Evolutionary conservation across 2,329 filamentous ascomycete species (phyloP).

Genomic region (Coniosporium tulheliwenetii): DNA sequence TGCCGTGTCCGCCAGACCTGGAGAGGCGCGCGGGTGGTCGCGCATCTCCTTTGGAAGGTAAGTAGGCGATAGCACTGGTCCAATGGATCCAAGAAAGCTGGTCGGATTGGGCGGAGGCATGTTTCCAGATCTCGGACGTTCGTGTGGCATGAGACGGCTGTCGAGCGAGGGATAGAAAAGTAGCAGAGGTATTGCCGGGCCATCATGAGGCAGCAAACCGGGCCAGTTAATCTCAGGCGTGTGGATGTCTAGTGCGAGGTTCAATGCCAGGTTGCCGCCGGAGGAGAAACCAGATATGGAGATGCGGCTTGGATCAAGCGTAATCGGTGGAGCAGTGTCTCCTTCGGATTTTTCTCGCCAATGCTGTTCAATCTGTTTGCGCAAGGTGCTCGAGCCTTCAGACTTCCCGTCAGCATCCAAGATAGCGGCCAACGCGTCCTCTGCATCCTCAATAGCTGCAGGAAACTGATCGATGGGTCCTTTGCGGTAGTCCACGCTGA

Average conservation of each 20-base stretch:
- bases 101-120: constrained; percentile 15
- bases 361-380: constrained; percentile 18
- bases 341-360: constrained; percentile 8
- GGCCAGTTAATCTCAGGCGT: constrained; percentile 20
- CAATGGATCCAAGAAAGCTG: neutral
- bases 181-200: constrained; percentile 20
- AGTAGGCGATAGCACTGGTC: constrained; percentile 21
- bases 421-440: constrained; percentile 28
- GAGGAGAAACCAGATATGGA: constrained; percentile 29
- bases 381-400: constrained; percentile 16
- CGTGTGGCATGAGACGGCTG: constrained; percentile 22
- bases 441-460: constrained; percentile 30
- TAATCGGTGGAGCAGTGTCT: constrained; percentile 4
- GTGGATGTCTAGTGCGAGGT: constrained; percentile 20
- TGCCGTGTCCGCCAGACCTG: constrained; percentile 16
- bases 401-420: constrained; percentile 17
- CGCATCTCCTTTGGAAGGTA: constrained; percentile 23
- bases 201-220: constrained; percentile 18
- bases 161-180: constrained; percentile 28
- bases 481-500: constrained; percentile 32
- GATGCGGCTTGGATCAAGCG: constrained; percentile 22
- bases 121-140: constrained; percentile 18
- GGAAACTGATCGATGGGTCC: constrained; percentile 31
- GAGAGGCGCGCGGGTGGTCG: constrained; percentile 22
- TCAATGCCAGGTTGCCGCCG: constrained; percentile 31